Conservation (phyloP, 2,329 filamentous ascomycete species). For the Fusarium oligoseptatum region DNA sequence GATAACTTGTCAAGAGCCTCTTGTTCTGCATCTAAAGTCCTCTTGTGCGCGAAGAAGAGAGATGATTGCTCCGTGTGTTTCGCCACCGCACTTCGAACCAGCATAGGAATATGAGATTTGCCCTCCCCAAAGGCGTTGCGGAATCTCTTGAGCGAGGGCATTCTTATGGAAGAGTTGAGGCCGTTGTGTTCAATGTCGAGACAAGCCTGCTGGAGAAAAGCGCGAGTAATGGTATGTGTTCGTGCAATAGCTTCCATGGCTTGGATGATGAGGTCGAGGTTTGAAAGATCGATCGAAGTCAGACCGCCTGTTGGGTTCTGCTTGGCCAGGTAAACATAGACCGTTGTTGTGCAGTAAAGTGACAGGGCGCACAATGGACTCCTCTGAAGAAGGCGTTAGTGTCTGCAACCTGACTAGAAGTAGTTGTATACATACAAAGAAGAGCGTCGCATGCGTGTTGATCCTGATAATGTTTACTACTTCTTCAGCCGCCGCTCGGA, state of each 20-base stretch:
- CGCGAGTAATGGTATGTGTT: conserved; percentile 81
- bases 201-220: conserved; percentile 86
- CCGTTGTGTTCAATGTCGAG: conserved; percentile 78
- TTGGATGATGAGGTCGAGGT: conserved; percentile 80
- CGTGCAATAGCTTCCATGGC: conserved; percentile 83
- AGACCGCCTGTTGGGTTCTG: conserved; percentile 72
- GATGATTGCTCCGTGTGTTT: conserved; percentile 56
- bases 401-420: neutral
- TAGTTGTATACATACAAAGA: conserved; percentile 66
- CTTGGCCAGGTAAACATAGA: conserved; percentile 85
- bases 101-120: conserved; percentile 60
- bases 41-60: conserved; percentile 47
- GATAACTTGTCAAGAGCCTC: conserved; percentile 15
- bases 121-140: conserved; percentile 47
- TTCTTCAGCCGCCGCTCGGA: conserved; percentile 85
- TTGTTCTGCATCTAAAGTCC: conserved; percentile 13
- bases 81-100: conserved; percentile 61
- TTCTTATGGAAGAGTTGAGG: conserved; percentile 52
- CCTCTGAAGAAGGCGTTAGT: conserved; percentile 42
- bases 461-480: conserved; percentile 87
- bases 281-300: conserved; percentile 60
- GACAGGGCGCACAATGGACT: conserved; percentile 73
- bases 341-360: conserved; percentile 85
- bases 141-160: conserved; percentile 54
- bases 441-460: conserved; percentile 77